Percentiles rank a stretch among this genome's conserved stretches.
phyloP scores from a whole-genome alignment of 2,329 filamentous ascomycete species.

The Xylariaceae sp. region DNA sequence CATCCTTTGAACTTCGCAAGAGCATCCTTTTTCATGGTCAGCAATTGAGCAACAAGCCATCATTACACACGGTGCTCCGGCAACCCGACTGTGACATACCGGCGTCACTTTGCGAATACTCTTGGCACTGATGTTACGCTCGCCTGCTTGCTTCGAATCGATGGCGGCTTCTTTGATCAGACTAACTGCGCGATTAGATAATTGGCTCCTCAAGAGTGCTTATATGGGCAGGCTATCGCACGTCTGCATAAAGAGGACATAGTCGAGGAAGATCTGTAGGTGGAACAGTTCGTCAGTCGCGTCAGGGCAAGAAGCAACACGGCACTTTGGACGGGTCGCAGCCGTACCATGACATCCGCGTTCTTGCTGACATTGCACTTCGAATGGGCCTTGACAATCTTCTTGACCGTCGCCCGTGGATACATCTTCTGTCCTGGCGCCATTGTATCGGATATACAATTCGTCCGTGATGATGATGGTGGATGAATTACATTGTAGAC shows the following conservation, averaged over 20 bases:
- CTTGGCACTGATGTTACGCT: conserved; percentile 67
- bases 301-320: conserved; percentile 25
- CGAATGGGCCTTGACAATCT: conserved; percentile 84
- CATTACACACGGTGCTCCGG: neutral
- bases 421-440: conserved; percentile 69
- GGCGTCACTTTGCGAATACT: conserved; percentile 73
- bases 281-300: conserved; percentile 22
- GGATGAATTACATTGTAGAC: neutral
- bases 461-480: neutral
- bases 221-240: conserved; percentile 29
- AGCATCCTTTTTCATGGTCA: conserved; percentile 45
- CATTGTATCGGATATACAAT: conserved; percentile 37
- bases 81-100: conserved; percentile 41
- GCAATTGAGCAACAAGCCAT: neutral
- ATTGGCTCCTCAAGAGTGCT: neutral
- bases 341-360: conserved; percentile 71
- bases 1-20: conserved; percentile 65
- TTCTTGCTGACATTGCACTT: conserved; percentile 77
- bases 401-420: conserved; percentile 77
- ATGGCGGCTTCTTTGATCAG: conserved; percentile 77
- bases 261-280: conserved; percentile 73
- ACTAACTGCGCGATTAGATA: conserved; percentile 38
- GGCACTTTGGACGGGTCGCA: conserved; percentile 15
- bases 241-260: conserved; percentile 73
- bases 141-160: conserved; percentile 66